phyloP scores from a whole-genome alignment of 192 early-diverging fungal species.

The Chytriomyces sp. region DNA sequence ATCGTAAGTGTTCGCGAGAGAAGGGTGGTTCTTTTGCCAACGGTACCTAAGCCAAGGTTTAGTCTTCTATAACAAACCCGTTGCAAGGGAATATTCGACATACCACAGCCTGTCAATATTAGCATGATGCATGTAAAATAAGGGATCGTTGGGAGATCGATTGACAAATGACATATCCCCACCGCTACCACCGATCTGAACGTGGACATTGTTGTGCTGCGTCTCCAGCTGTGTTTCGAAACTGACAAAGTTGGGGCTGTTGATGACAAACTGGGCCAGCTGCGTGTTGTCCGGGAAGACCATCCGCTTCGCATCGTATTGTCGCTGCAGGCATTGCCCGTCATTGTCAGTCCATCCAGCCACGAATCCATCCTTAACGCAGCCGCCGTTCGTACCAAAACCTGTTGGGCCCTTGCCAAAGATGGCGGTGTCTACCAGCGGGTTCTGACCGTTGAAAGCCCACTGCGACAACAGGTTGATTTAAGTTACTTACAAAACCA shows the following conservation, averaged over 20 bases:
- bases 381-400: not conserved
- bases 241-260: not conserved
- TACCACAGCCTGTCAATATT: conserved; percentile 24
- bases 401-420: not conserved
- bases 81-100: too few species aligned
- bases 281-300: not conserved
- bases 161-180: conserved; percentile 1
- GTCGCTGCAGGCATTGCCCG: not conserved
- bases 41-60: too few species aligned
- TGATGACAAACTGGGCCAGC: not conserved
- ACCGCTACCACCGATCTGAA: not conserved
- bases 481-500: too few species aligned
- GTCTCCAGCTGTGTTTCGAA: not conserved
- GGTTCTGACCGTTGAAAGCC: not conserved
- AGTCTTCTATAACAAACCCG: too few species aligned
- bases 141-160: conserved; percentile 30
- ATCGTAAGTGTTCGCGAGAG: not conserved
- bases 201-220: not conserved
- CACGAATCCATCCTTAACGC: not conserved
- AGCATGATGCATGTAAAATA: conserved; percentile 37
- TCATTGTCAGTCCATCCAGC: not conserved
- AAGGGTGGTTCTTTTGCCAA: conserved; percentile 10
- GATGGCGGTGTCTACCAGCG: not conserved
- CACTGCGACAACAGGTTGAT: too few species aligned
- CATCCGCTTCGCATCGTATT: not conserved